Evolutionary conservation across 331 rosid genomes (phyloP), one percentile per base, ranked within the genome.

Genomic region (Quercus tomentella): DNA sequence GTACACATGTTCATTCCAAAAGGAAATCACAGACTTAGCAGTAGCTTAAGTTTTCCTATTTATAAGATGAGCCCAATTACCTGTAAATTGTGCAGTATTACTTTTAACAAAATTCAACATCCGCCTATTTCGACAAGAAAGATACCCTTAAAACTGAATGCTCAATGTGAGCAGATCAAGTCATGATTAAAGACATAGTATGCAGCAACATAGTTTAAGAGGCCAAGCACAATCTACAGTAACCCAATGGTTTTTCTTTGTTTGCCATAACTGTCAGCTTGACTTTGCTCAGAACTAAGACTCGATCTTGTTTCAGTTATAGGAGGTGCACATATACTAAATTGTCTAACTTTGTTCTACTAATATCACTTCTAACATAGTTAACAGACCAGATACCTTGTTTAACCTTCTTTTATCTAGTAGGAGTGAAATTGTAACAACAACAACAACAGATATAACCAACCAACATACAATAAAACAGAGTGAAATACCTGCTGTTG

Each of bases 401-500:
- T 33, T 67, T 67, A 18, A 41, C 45, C 45, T 63, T 28, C 69
- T 15, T 15, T n/a, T 63, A 63, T 28, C 69, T 14, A 63, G 14
- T 3, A 16, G n/a, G 20, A 63, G 37, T 16, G 18, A 35, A 28
- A 63, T 10, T 17, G 6, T 28, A 35, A 28, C 43, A 30, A 65
- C 70, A 7, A 30, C 18, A 65, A n/a, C 49, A 65, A 31, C 45
- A n/a, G 14, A 60, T 49, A 49, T 4, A 41, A 41, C 49, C 14
- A 41, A 41, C 49, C 14, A 41, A 41, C 14, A 41, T 0, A 41
- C 14, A 9, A 41, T 2, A 41, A 41, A 41, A 41, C 14, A 41
- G 1, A 41, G 49, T 22, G 21, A 51, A 25, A 31, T 67, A 91
- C 99, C 99, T 91, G 97, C 99, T 95, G 77, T 95, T 95, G 82